These are phyloP conservation scores for Niebla homalea DNA, from an alignment of 495 filamentous ascomycete genomes.

Conservation along the genomic window DNA sequence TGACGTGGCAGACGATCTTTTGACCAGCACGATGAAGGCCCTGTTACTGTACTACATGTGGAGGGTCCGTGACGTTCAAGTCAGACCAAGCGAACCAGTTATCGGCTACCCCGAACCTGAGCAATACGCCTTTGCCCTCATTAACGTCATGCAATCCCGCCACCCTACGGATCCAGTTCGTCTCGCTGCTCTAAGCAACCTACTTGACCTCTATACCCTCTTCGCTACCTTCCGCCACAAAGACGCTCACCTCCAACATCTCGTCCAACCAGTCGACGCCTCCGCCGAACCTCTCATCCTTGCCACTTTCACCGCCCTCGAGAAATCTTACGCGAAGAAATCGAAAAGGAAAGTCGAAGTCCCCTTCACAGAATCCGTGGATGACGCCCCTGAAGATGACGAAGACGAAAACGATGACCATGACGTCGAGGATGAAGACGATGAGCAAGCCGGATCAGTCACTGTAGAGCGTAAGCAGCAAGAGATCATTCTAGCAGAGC, in stretches of 20 bases:
- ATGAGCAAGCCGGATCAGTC: slow-evolving; percentile 29
- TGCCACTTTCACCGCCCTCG: slow-evolving; percentile 58
- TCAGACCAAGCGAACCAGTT: slow-evolving; percentile 28
- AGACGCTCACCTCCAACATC: slow-evolving; percentile 30
- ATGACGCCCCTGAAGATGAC: slow-evolving; percentile 44
- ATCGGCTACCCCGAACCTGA: slow-evolving; percentile 30
- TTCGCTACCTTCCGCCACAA: slow-evolving; percentile 55
- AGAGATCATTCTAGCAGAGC: slow-evolving; percentile 58
- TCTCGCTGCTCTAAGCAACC: slow-evolving; percentile 53
- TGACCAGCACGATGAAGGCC: slow-evolving; percentile 55
- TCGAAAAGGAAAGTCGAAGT: slow-evolving; percentile 52
- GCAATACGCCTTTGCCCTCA: slow-evolving; percentile 45
- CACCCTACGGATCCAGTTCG: slow-evolving; percentile 56
- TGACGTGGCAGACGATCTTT: slow-evolving; percentile 64
- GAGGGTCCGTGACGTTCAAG: slow-evolving; percentile 49
- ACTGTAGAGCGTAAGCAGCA: slow-evolving; percentile 17
- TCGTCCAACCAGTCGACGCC: slow-evolving; percentile 49
- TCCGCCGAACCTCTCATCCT: slow-evolving; percentile 49
- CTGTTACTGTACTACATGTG: slow-evolving; percentile 89
- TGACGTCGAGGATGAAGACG: slow-evolving; percentile 28
- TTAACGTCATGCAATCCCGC: slow-evolving; percentile 46
- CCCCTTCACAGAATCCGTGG: slow-evolving; percentile 47
- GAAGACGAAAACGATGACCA: slow-evolving; percentile 40
- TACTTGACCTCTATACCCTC: slow-evolving; percentile 70
- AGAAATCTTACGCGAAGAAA: slow-evolving; percentile 62